Conservation (phyloP, 371 early-diverging fungal species). For the Apophysomyces elegans region DNA sequence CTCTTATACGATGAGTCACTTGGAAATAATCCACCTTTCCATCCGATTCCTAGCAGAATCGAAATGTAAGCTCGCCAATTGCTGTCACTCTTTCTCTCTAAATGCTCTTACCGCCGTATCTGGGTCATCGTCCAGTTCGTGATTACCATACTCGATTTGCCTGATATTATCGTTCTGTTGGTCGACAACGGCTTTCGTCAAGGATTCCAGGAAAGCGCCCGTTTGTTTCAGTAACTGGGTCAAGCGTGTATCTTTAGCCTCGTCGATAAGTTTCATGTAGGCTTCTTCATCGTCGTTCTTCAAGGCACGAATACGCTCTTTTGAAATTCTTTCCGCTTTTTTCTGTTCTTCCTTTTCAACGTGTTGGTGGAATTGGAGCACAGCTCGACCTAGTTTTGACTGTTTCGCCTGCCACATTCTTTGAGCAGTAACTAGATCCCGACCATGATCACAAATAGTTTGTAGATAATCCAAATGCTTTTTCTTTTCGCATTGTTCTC, state of each 20-base stretch:
- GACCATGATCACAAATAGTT: slow-evolving; percentile 79
- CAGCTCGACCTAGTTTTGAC: slow-evolving; percentile 78
- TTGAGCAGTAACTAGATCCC: slow-evolving; percentile 68
- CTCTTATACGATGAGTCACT: slow-evolving; percentile 86
- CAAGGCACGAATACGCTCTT: slow-evolving; percentile 93
- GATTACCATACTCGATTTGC: slow-evolving; percentile 28
- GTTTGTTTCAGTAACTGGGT: slow-evolving; percentile 92
- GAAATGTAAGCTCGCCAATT: not conserved
- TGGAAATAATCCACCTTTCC: slow-evolving; percentile 84
- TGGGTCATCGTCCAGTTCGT: slow-evolving; percentile 14
- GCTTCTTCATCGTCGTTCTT: slow-evolving; percentile 95
- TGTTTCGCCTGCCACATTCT: slow-evolving; percentile 63
- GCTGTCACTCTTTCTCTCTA: slow-evolving; percentile 43
- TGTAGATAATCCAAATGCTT: slow-evolving; percentile 81
- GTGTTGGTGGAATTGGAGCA: slow-evolving; percentile 79
- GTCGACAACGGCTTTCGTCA: slow-evolving; percentile 70
- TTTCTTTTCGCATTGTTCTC: slow-evolving; percentile 84
- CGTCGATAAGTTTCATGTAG: slow-evolving; percentile 90
- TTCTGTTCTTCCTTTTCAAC: slow-evolving; percentile 92
- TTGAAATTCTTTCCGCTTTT: slow-evolving; percentile 77
- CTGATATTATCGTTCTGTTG: slow-evolving; percentile 73
- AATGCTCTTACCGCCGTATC: slow-evolving; percentile 31
- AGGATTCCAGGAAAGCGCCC: slow-evolving; percentile 77
- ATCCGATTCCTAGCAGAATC: slow-evolving; percentile 32
- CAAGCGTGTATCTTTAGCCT: slow-evolving; percentile 95